phyloP scores from a whole-genome alignment of 371 early-diverging fungal species.

The Mucor plumbeus region DNA sequence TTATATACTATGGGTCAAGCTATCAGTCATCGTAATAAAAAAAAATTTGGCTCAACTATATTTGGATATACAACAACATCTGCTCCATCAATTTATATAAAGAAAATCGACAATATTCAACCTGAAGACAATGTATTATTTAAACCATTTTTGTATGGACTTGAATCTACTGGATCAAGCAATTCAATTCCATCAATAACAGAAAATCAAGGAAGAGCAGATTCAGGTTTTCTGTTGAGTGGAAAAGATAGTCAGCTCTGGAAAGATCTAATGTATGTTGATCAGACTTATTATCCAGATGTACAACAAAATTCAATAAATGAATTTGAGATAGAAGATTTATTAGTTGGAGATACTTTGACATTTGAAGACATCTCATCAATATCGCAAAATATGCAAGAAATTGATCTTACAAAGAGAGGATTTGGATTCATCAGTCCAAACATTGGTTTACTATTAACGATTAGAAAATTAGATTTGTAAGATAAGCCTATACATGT shows the following conservation, averaged over 20 bases:
- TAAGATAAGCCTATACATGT: conserved; percentile 23
- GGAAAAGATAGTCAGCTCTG: conserved; percentile 25
- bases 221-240: conserved; percentile 30
- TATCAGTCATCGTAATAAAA: not conserved
- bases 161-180: conserved; percentile 1
- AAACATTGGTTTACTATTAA: conserved; percentile 31
- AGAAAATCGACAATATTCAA: not conserved
- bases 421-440: conserved; percentile 18
- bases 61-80: conserved; percentile 16
- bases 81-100: conserved; percentile 9
- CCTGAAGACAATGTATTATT: conserved; percentile 19
- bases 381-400: conserved; percentile 15
- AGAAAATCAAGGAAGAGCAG: conserved; percentile 15
- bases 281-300: conserved; percentile 35
- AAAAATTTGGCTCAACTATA: conserved; percentile 9
- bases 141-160: conserved; percentile 26
- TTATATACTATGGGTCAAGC: conserved; percentile 9
- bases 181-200: not conserved
- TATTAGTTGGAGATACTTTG: conserved; percentile 10
- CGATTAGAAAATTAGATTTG: conserved; percentile 35
- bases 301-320: not conserved
- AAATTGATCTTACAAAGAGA: conserved; percentile 21
- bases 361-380: conserved; percentile 18
- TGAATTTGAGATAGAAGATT: not conserved
- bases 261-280: conserved; percentile 37